phyloP scores from a whole-genome alignment of 1,139 yeast species.

The Sugiyamaella sp. region DNA sequence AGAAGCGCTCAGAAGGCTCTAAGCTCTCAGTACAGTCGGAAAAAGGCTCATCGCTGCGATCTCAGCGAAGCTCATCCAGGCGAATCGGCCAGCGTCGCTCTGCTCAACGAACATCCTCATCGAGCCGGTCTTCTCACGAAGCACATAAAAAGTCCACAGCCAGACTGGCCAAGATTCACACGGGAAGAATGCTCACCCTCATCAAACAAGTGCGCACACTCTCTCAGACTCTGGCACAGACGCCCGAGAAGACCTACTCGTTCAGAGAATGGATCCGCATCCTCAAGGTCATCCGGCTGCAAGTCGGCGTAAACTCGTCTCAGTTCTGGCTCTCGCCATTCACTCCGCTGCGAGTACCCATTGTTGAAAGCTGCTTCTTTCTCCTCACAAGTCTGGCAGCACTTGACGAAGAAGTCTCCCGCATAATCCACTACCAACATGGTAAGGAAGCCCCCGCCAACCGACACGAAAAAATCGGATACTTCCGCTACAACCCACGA shows the following conservation, averaged over 20 bases:
- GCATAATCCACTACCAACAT: conserved; percentile 11
- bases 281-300: conserved; percentile 37
- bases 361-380: conserved; percentile 67
- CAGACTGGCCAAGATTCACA: conserved; percentile 25
- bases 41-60: no score
- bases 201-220: conserved; percentile 33
- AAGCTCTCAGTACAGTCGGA: no score
- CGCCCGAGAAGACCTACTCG: conserved; percentile 42
- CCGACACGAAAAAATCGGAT: conserved; percentile 13
- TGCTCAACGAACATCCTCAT: neutral
- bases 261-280: conserved; percentile 53
- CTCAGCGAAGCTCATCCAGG: no score
- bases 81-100: no score
- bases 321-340: conserved; percentile 59
- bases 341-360: conserved; percentile 69
- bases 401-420: conserved; percentile 35
- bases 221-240: conserved; percentile 38
- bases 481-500: conserved; percentile 1
- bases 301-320: conserved; percentile 33
- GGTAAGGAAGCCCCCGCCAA: conserved; percentile 5
- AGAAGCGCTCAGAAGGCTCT: no score
- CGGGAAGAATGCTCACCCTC: conserved; percentile 35
- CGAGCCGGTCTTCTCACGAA: neutral
- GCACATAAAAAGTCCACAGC: neutral
- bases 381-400: conserved; percentile 49